phyloP scores from a whole-genome alignment of 805 yeast genomes.

The Candida patagonica region DNA sequence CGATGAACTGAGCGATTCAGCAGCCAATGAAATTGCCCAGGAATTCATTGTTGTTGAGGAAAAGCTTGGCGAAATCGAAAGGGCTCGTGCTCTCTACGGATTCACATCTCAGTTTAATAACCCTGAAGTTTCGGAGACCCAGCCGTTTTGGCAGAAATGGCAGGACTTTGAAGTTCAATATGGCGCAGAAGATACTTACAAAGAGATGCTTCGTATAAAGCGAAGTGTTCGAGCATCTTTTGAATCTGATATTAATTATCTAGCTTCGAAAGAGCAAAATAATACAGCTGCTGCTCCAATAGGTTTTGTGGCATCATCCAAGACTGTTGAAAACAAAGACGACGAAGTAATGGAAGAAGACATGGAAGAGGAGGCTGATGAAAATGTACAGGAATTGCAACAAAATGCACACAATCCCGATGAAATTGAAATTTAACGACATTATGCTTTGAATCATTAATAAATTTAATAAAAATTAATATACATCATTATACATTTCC shows the following conservation, averaged over 20 bases:
- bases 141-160: slow-evolving; percentile 58
- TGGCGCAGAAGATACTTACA: slow-evolving; percentile 66
- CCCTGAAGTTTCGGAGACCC: slow-evolving; percentile 21
- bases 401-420: slow-evolving; percentile 13
- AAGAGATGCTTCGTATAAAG: slow-evolving; percentile 60
- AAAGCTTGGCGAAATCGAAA: slow-evolving; percentile 38
- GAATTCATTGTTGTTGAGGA: slow-evolving; percentile 53
- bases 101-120: slow-evolving; percentile 41
- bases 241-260: slow-evolving; percentile 4
- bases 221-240: slow-evolving; percentile 30
- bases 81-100: slow-evolving; percentile 56
- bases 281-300: slow-evolving; percentile 13
- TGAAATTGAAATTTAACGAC: slow-evolving; percentile 16
- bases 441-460: neutral
- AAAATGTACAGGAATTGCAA: neutral
- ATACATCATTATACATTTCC: neutral
- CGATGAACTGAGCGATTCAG: slow-evolving; percentile 35
- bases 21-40: slow-evolving; percentile 35
- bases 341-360: neutral
- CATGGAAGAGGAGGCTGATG: neutral
- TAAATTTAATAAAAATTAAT: neutral
- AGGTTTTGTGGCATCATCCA: slow-evolving; percentile 18
- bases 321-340: neutral
- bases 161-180: slow-evolving; percentile 58
- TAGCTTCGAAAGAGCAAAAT: slow-evolving; percentile 2